Base-by-base conservation (phyloP, 1,284 basidiomycete genomes). In the Ceratobasidium sp. region DNA sequence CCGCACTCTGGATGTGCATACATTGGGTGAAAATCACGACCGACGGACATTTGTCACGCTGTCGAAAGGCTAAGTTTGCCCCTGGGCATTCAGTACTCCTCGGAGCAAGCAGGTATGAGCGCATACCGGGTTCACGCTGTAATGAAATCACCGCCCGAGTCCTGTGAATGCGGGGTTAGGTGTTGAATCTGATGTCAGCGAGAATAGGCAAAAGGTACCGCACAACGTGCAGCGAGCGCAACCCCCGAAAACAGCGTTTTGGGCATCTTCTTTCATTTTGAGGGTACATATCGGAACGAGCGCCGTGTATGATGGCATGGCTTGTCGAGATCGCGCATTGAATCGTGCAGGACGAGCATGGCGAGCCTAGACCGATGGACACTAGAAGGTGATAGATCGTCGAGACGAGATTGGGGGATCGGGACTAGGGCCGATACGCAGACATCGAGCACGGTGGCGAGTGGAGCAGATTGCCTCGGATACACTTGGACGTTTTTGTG, bases 251-350 rank as follows among this genome's bases (percentile, higher is more conserved):
- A 30, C 59, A 59, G 27, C 44, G 23, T 64, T 62, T 57, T 50
- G 57, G 18, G 57, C 20, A n/a, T 38, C 60, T 74, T 64, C 60
- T 74, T 46, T 74, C 60, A 41, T 74, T 74, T 73, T 62, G 57
- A 48, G 71, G 57, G 41, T 41, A 38, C 57, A 48, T 48, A 52
- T 62, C 46, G 57, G 46, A 59, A 8, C 59, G 16, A 74, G 69
- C 44, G 62, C 62, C 41, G 44, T 65, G n/a, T 7, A 46, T 65
- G 62, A 27, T 48, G 62, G 30, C 30, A 48, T 18, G 41, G 23
- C 41, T 65, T n/a, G 27, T 46, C 62, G n/a, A 46, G 38, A 48
- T 44, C 44, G 38, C 44, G 41, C 62, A 48, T 48, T 65, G 38
- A 65, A 44, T 44, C 62, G 18, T 46, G 62, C 30, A 46, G 62